Evolutionary conservation across 108 stramenopile genomes (phyloP).

Genomic region (Schizochytrium sp.): DNA sequence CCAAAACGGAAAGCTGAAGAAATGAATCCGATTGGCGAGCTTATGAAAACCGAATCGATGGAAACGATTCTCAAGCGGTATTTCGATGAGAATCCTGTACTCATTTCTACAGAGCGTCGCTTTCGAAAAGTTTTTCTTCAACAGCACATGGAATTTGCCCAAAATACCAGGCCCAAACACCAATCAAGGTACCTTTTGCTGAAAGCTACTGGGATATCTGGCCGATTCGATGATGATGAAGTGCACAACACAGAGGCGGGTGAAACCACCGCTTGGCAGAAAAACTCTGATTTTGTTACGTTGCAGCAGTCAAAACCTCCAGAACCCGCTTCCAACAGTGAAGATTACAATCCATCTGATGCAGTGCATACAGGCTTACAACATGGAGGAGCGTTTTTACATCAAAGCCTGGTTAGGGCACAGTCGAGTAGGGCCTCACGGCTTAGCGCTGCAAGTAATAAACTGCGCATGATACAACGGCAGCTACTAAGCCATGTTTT

Average conservation of each 20-base stretch:
- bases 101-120: constrained; percentile 5
- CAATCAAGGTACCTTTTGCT: background rate
- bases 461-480: background rate
- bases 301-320: too few relatives aligned
- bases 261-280: too few relatives aligned
- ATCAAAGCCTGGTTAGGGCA: too few relatives aligned
- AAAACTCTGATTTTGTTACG: too few relatives aligned
- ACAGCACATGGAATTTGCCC: background rate
- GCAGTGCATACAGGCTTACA: too few relatives aligned
- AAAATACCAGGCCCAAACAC: background rate
- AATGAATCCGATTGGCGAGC: background rate
- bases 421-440: too few relatives aligned
- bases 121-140: background rate
- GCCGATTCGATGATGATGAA: too few relatives aligned
- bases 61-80: constrained; percentile 49
- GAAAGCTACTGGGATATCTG: background rate
- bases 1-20: background rate
- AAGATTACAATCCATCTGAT: too few relatives aligned
- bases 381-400: too few relatives aligned
- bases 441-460: background rate
- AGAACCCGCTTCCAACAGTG: too few relatives aligned
- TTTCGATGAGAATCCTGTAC: constrained; percentile 54
- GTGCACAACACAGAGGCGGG: too few relatives aligned
- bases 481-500: constrained; percentile 41
- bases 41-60: background rate